Evolutionary conservation across 2,329 filamentous ascomycete genomes (phyloP), one percentile per base, ranked within the genome.

Genomic region (Zymoseptoria ardabiliae): DNA sequence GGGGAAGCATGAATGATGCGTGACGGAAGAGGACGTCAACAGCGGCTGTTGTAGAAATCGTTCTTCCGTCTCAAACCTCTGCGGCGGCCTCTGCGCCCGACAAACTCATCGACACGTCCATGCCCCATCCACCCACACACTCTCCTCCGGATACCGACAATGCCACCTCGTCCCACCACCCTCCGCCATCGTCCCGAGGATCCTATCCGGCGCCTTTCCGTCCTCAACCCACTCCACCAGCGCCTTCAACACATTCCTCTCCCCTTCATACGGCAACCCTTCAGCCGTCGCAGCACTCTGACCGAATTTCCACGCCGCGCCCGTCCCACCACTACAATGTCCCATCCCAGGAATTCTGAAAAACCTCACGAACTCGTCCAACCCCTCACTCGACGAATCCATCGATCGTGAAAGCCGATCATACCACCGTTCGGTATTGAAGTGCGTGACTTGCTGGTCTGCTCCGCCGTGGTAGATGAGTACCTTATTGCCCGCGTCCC

Each of bases 311-410:
- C 55, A 59, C 1, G 63, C 61, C 1, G 63, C 61, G 56, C 69
- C 69, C 28, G 61, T 66, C 2, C 58, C 63, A 52, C 70, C 69
- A 17, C 66, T 60, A 63, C 75, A 76, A 61, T 76, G 74, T 13
- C 66, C 61, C 74, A 76, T 77, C 6, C 73, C 74, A 1, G 73
- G 74, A 1, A 76, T 70, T 13, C 73, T 58, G 65, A 76, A 75
- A 59, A 73, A 69, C 30, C 72, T 70, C 65, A 69, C 76, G 59
- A 73, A 77, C 17, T 66, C 62, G n/a, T 72, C 68, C 9, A 50
- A 3, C 11, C 5, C 22, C 49, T 50, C 49, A 8, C 49, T 50
- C 9, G 49, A 11, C 3, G 49, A 21, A 7, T 10, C 19, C 19
- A 50, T 50, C 10, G 13, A 10, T 10, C 49, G 6, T 1, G 75